Base-by-base conservation (phyloP, 805 yeast species). In the Candida orba region DNA sequence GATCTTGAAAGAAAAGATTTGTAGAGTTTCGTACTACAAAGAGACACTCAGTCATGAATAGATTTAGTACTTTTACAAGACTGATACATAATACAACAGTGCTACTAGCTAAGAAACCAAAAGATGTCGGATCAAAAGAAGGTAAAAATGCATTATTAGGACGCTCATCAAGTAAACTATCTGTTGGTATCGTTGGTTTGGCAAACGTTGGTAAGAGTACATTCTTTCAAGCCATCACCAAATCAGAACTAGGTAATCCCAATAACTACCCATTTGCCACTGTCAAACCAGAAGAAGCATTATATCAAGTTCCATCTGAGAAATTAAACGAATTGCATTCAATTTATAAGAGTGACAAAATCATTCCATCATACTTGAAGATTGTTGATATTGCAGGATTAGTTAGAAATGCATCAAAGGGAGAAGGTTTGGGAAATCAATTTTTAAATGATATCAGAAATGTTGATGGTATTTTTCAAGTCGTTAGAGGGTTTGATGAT, bases 251-350 rank as follows among this genome's bases (percentile, higher is more conserved):
- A 76, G 84, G 71, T 53, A 79, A 68, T 63, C 90, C 91, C 47
- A 89, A 88, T 45, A 83, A 83, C 62, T 83, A 83, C 58, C 91
- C 91, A 17, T 83, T 82, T 58, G 90, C 90, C 41, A 83, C 91
- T 34, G 78, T 78, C 56, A 84, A 81, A 48, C 89, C 91, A 12
- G 87, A 81, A 61, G 86, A 83, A 60, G 84, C 89, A 7, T 68
- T 80, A 54, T 84, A 82, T 33, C 73, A 78, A 41, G 87, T 84
- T 34, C 88, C 87, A 46, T 78, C 84, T 39, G 66, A 69, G 38
- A 75, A 80, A 62, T 67, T 84, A 48, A 77, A 76, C 44, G 70
- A 66, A 37, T 66, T 84, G 32, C 70, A 73, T 50, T 66, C 67
- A 34, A 55, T 82, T 44, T 84, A 79, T 64, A 69, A 71, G 47